Evolutionary conservation across 495 filamentous ascomycete genomes (phyloP).

Genomic region (Talaromyces liani): DNA sequence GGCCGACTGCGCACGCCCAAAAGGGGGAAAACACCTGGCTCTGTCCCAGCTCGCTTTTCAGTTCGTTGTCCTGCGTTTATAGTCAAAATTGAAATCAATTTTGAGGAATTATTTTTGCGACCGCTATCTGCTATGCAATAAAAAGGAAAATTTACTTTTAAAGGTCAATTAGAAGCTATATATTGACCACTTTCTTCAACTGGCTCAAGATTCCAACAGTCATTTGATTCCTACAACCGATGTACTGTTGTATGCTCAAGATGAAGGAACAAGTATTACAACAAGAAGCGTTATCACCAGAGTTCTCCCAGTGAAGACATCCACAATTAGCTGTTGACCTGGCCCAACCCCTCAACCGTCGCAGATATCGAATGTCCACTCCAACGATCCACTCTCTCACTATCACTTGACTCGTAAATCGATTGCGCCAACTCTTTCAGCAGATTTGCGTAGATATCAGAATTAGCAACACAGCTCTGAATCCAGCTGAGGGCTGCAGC

Average conservation of each 20-base stretch:
- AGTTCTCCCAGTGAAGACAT: no score
- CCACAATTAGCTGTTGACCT: background rate
- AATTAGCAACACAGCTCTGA: conserved; percentile 43
- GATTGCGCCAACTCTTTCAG: conserved; percentile 51
- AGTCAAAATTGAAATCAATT: background rate
- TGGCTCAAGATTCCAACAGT: no score
- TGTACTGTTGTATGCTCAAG: no score
- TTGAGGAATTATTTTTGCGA: no score
- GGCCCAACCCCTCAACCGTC: conserved; percentile 18
- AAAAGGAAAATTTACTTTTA: no score
- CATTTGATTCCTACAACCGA: no score
- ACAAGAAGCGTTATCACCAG: background rate
- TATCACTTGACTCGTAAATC: conserved; percentile 66
- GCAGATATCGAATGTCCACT: conserved; percentile 42
- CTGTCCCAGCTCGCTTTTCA: background rate
- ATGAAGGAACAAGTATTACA: no score
- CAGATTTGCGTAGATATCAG: conserved; percentile 37
- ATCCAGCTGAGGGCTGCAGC: conserved; percentile 80
- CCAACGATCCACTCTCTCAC: conserved; percentile 59
- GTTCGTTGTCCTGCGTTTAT: background rate
- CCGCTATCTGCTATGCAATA: no score
- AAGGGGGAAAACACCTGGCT: background rate
- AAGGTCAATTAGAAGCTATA: no score
- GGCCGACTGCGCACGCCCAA: background rate
- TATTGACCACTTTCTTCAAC: no score